Evolutionary conservation across 352 stramenopile species (phyloP).

Genomic region (Globisporangium polare): DNA sequence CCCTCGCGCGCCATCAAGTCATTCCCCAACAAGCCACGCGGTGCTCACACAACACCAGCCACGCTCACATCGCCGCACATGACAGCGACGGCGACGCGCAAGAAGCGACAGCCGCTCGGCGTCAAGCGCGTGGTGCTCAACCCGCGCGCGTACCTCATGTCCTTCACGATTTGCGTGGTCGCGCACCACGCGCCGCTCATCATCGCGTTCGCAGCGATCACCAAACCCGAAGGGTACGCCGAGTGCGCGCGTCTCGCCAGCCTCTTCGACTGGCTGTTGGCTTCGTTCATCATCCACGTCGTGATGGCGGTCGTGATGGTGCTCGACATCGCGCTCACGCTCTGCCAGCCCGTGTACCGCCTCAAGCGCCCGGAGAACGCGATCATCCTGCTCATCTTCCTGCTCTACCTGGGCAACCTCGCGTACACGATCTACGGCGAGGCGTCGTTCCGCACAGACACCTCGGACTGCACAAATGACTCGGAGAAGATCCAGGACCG

Average conservation of each 20-base stretch:
- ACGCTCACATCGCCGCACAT: no score
- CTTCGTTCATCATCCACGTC: constrained; percentile 53
- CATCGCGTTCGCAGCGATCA: constrained; percentile 42
- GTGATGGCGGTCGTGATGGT: constrained; percentile 36
- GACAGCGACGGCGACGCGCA: not conserved
- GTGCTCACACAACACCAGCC: not conserved
- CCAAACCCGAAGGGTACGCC: constrained; percentile 31
- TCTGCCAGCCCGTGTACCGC: constrained; percentile 57
- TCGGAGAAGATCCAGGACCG: constrained; percentile 51
- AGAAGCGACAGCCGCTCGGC: constrained; percentile 2
- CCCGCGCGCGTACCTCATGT: constrained; percentile 64
- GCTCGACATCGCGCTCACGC: constrained; percentile 34
- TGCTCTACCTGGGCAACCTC: constrained; percentile 50
- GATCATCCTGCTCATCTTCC: constrained; percentile 55
- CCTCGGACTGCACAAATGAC: constrained; percentile 42
- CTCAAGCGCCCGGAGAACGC: constrained; percentile 41
- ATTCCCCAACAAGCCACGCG: not conserved
- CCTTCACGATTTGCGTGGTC: constrained; percentile 50
- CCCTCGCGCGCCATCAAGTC: not conserved
- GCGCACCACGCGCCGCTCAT: constrained; percentile 68
- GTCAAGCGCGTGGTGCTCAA: constrained; percentile 77
- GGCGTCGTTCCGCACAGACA: constrained; percentile 43
- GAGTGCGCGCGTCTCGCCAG: constrained; percentile 38
- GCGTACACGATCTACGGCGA: constrained; percentile 63
- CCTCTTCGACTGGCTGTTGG: constrained; percentile 56